phyloP scores from a whole-genome alignment of 1,139 yeast species.

The Pichia sp. region DNA sequence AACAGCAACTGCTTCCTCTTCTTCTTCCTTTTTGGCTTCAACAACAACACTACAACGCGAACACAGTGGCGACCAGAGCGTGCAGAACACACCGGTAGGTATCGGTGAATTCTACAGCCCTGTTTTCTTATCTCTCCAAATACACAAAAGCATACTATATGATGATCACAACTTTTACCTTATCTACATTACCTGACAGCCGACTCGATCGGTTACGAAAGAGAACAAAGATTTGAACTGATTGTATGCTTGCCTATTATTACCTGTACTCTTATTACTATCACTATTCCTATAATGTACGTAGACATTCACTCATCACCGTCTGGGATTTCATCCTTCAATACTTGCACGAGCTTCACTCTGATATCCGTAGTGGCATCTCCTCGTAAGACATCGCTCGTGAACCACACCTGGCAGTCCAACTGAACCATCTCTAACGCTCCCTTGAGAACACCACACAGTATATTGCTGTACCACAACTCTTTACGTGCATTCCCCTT shows the following conservation, averaged over 20 bases:
- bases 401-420: constrained; percentile 78
- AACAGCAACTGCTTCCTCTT: background rate
- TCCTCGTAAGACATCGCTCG: constrained; percentile 77
- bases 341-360: constrained; percentile 59
- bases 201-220: constrained; percentile 12
- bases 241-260: background rate
- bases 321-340: constrained; percentile 94
- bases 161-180: constrained; percentile 23
- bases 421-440: constrained; percentile 94
- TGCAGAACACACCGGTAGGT: no score
- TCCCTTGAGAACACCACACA: constrained; percentile 87
- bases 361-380: constrained; percentile 75
- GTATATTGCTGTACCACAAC: constrained; percentile 86
- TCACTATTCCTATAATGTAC: background rate
- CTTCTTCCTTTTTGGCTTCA: no score
- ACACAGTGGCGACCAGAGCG: no score
- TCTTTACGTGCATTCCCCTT: constrained; percentile 55
- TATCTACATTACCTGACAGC: constrained; percentile 30
- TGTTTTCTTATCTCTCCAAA: no score
- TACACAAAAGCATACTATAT: no score
- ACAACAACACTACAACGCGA: no score
- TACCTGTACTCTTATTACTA: background rate
- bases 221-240: constrained; percentile 8
- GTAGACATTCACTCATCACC: constrained; percentile 73
- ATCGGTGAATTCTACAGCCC: no score